A percentile compares a stretch with the other conserved stretches of the same genome.
These are phyloP conservation scores for Eleusine indica DNA, from an alignment of 176 grass and related monocot genomes.

Conservation along the genomic window DNA sequence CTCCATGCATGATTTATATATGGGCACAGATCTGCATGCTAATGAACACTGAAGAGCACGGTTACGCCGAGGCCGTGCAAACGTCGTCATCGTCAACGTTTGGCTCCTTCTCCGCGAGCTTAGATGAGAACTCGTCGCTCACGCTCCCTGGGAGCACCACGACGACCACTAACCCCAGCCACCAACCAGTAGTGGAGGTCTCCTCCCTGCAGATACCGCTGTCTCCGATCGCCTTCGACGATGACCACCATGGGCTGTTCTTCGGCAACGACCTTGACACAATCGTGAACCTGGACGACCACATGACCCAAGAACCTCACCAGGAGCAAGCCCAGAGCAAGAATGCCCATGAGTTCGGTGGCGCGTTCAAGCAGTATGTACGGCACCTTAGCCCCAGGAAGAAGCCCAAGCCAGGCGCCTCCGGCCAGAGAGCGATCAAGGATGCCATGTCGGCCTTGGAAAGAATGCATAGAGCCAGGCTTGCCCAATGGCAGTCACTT, in stretches of 20 bases:
- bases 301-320: background rate
- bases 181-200: background rate
- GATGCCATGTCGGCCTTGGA: background rate
- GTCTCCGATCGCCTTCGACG: background rate
- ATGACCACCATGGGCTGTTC: background rate
- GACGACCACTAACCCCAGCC: background rate
- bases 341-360: background rate
- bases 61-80: background rate
- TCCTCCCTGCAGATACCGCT: background rate
- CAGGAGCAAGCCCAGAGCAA: background rate
- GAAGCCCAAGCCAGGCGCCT: background rate
- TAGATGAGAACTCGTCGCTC: background rate
- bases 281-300: background rate
- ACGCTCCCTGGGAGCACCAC: background rate
- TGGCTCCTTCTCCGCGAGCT: background rate
- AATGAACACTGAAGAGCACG: slow-evolving; percentile 24
- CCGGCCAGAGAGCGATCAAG: slow-evolving; percentile 42
- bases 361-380: slow-evolving; percentile 29
- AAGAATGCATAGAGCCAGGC: slow-evolving; percentile 29
- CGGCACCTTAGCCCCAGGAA: slow-evolving; percentile 25
- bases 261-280: background rate
- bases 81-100: background rate
- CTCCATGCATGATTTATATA: no score
- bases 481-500: background rate
- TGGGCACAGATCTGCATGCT: slow-evolving; percentile 26